phyloP scores from a whole-genome alignment of 2,329 filamentous ascomycete genomes.

The Fusarium robinianum region DNA sequence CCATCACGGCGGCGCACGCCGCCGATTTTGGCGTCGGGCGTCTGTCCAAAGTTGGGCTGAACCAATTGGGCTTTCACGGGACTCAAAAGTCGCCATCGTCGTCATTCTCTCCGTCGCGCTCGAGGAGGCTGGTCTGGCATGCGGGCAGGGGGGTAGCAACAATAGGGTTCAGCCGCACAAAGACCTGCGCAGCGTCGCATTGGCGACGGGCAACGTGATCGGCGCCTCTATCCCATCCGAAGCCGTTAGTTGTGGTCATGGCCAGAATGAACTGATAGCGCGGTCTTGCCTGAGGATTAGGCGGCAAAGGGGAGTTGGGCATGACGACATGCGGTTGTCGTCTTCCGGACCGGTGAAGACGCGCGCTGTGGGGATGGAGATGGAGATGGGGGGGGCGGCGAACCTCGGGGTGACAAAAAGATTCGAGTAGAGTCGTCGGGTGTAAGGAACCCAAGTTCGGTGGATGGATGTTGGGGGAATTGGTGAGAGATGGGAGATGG shows the following conservation, averaged over 20 bases:
- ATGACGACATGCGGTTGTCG: constrained; percentile 17
- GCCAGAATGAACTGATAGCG: too few species aligned
- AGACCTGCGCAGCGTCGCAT: constrained; percentile 33
- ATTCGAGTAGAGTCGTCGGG: constrained; percentile 12
- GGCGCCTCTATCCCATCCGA: constrained; percentile 10
- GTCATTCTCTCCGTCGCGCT: constrained; percentile 5
- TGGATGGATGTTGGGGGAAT: too few species aligned
- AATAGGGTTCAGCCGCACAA: constrained; percentile 29
- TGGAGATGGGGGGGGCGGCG: constrained; percentile 6
- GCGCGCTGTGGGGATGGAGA: constrained; percentile 1
- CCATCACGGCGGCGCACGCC: constrained; percentile 10
- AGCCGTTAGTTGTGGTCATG: constrained; percentile 22
- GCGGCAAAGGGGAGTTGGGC: too few species aligned
- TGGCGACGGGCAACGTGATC: constrained; percentile 33
- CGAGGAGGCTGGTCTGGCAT: background rate
- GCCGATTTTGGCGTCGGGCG: constrained; percentile 12
- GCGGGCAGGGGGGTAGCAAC: constrained; percentile 15
- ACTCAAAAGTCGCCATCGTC: constrained; percentile 6
- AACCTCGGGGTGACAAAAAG: constrained; percentile 17
- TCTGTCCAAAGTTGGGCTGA: constrained; percentile 23
- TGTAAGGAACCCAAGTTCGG: too few species aligned
- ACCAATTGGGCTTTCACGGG: constrained; percentile 4
- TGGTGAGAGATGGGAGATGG: too few species aligned
- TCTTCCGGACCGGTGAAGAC: background rate
- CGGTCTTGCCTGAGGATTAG: too few species aligned